phyloP scores from a whole-genome alignment of 495 filamentous ascomycete species.

The Penicillium alfredii region DNA sequence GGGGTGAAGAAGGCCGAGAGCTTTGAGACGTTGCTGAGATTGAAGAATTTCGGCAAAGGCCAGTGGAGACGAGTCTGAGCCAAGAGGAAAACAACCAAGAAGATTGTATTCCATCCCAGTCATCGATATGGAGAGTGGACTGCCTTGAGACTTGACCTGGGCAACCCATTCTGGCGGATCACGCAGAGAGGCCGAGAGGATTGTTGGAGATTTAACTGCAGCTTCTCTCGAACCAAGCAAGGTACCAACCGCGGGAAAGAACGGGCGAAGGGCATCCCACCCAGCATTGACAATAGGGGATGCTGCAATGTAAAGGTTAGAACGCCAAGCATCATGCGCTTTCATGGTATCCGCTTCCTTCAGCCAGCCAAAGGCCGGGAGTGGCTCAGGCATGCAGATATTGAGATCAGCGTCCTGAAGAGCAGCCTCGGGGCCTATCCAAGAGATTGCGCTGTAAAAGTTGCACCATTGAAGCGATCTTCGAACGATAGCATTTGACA shows the following conservation, averaged over 20 bases:
- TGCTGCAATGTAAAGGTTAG: conserved; percentile 31
- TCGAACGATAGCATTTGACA: conserved; percentile 48
- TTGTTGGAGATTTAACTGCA: conserved; percentile 4
- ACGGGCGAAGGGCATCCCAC: conserved; percentile 23
- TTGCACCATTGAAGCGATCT: conserved; percentile 50
- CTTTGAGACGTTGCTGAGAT: conserved; percentile 43
- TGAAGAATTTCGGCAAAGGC: conserved; percentile 46
- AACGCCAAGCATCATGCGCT: conserved; percentile 46
- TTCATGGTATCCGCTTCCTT: conserved; percentile 48
- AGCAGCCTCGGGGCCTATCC: conserved; percentile 42
- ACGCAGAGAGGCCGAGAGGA: conserved; percentile 14
- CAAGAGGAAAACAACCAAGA: conserved; percentile 55
- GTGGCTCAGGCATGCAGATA: conserved; percentile 34
- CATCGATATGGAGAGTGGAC: conserved; percentile 47
- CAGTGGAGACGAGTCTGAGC: conserved; percentile 36
- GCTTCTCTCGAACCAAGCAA: conserved; percentile 25
- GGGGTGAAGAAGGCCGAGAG: conserved; percentile 41
- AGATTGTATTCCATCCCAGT: conserved; percentile 37
- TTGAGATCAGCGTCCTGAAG: conserved; percentile 35
- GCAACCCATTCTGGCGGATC: conserved; percentile 39
- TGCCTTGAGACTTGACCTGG: conserved; percentile 31
- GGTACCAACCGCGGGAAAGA: conserved; percentile 25
- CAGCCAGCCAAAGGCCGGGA: conserved; percentile 53
- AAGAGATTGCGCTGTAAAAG: conserved; percentile 50
- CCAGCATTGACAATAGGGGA: conserved; percentile 11